These are phyloP conservation scores for Withania somnifera DNA, from an alignment of 305 asterid genomes.

Conservation along the genomic window DNA sequence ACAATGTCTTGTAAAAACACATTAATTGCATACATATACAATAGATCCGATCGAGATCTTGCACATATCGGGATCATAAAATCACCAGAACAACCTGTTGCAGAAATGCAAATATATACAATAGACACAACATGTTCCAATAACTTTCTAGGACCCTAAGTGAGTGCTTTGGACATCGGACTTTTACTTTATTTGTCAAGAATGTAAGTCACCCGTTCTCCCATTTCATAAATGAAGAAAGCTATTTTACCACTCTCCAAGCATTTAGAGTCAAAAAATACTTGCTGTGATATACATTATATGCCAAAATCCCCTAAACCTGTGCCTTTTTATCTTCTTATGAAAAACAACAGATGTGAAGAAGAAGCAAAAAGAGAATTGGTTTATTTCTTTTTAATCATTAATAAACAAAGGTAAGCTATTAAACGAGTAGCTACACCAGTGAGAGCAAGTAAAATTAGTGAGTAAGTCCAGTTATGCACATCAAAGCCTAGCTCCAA, in stretches of 20 bases:
- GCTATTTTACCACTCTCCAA: background rate
- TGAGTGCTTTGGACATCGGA: background rate
- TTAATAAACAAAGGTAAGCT: conserved; percentile 67
- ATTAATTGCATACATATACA: background rate
- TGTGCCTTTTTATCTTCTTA: background rate
- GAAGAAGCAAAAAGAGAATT: no score
- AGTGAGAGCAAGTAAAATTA: conserved; percentile 29
- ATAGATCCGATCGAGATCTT: no score
- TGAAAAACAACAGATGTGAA: background rate
- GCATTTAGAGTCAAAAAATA: background rate
- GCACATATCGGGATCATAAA: background rate
- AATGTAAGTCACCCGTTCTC: background rate
- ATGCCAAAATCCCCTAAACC: conserved; percentile 2
- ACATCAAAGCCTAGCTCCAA: conserved; percentile 64
- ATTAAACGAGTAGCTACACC: conserved; percentile 56
- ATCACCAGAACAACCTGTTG: background rate
- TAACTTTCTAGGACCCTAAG: background rate
- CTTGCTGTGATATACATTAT: background rate
- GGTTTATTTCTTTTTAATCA: conserved; percentile 52
- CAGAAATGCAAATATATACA: background rate
- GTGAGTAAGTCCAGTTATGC: conserved; percentile 42
- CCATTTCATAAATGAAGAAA: background rate
- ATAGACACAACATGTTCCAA: no score
- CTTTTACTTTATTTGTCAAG: background rate
- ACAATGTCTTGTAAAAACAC: background rate